Evolutionary conservation across 371 early-diverging fungal species (phyloP), one percentile per base, ranked within the genome.

Genomic region (Parasitella parasitica): DNA sequence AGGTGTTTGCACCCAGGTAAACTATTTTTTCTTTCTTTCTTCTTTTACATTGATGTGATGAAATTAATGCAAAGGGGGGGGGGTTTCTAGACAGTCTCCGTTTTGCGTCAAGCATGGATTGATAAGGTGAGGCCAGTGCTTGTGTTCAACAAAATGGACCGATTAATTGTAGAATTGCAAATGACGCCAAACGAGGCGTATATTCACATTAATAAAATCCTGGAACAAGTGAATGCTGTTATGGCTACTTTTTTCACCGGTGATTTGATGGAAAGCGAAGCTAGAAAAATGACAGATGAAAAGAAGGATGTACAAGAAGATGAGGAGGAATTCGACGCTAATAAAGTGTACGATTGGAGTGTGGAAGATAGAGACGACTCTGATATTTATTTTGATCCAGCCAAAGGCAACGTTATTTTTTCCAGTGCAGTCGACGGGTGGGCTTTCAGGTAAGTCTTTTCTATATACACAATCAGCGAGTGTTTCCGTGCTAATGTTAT

Each of bases 71-170:
- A 59, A 27, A n/a, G n/a, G n/a, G n/a, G n/a, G n/a, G n/a, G n/a
- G n/a, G 12, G 18, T 15, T 6, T 50, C 16, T 57, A 91, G 89
- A 99, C 99, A 0, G 92, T 95, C 59, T 92, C 95, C 3, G 99
- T 98, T 4, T 76, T 99, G 58, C 85, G 93, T 16, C 98, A 97
- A 80, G 97, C 97, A 6, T 94, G 94, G 91, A 69, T 78, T 3
- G 97, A 98, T 65, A 91, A 89, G 38, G 89, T 99, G 26, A 81
- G 83, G 7, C 96, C 97, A 0, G 77, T 99, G 18, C 76, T 99
- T n/a, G 96, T 99, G 5, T 75, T 99, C 43, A 99, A 99, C 85
- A 99, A 99, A 78, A 92, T 99, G 57, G 99, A 99, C 73, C 88
- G 99, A 22, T 75, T 97, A 32, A 91, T 97, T 27, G 90, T 93